Percentiles rank a stretch among this genome's conserved stretches.
These are phyloP conservation scores for Klebsormidium nitens DNA, from an alignment of 139 green algal genomes.

Conservation along the genomic window DNA sequence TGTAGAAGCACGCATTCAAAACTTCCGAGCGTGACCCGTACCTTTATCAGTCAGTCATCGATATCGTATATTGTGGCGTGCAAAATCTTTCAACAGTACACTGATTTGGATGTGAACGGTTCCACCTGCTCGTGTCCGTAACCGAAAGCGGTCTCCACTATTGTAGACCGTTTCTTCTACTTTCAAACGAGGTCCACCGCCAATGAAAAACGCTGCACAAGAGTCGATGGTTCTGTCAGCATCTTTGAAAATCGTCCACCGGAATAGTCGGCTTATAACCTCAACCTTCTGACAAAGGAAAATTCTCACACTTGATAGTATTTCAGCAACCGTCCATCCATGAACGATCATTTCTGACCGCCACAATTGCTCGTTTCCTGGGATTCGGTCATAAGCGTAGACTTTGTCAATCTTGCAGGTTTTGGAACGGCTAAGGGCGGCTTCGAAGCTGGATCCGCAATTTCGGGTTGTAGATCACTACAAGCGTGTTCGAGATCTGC, in stretches of 20 bases:
- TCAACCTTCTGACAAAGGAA: neutral
- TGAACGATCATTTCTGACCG: neutral
- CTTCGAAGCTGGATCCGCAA: too few relatives aligned
- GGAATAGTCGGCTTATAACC: neutral
- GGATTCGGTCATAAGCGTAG: too few relatives aligned
- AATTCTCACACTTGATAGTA: neutral
- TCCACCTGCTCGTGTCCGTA: slow-evolving; percentile 54
- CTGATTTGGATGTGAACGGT: slow-evolving; percentile 57
- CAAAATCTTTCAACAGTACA: slow-evolving; percentile 26
- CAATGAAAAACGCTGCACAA: slow-evolving; percentile 55
- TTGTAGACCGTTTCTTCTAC: slow-evolving; percentile 61
- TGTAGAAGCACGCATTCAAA: too few relatives aligned
- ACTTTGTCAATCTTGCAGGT: too few relatives aligned
- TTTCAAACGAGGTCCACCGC: slow-evolving; percentile 58
- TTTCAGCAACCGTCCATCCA: neutral
- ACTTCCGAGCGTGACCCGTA: too few relatives aligned
- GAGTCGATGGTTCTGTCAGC: neutral
- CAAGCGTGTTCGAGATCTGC: too few relatives aligned
- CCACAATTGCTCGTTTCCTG: neutral
- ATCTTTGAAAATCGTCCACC: neutral
- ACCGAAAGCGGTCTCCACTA: slow-evolving; percentile 62
- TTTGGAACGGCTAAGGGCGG: too few relatives aligned
- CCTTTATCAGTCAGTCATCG: too few relatives aligned
- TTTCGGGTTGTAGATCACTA: too few relatives aligned
- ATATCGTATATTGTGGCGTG: neutral